These are phyloP conservation scores for Fraxinus americana DNA, from an alignment of 257 asterid genomes.

Conservation along the genomic window DNA sequence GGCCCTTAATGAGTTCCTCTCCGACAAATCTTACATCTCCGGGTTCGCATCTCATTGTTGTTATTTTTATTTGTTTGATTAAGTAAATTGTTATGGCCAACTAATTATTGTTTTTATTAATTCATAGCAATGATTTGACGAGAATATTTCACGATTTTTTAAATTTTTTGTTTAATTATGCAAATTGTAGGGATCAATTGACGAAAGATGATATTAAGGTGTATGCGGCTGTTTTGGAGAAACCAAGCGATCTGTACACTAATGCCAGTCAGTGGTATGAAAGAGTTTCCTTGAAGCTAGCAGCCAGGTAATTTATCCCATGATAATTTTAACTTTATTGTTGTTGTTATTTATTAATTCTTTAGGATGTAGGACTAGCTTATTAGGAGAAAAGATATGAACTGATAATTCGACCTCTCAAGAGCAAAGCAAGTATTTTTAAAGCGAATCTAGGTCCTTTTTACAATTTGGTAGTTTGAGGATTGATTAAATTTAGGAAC, in stretches of 20 bases:
- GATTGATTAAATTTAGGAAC: not conserved
- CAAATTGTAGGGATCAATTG: conserved; percentile 50
- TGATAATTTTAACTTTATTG: not conserved
- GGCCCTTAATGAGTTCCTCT: conserved; percentile 61
- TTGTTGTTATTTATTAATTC: not conserved
- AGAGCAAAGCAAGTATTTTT: not conserved
- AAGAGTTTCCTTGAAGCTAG: conserved; percentile 55
- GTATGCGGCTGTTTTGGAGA: conserved; percentile 52
- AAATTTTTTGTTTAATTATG: not conserved
- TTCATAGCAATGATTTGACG: not conserved
- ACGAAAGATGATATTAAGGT: conserved; percentile 83
- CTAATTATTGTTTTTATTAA: not conserved
- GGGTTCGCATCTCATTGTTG: conserved; percentile 41
- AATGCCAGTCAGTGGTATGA: conserved; percentile 82
- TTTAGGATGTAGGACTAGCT: not conserved
- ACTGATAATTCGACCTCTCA: not conserved
- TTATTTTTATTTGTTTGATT: not conserved
- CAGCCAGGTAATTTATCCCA: conserved; percentile 51
- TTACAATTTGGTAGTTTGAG: not conserved
- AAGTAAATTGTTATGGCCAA: not conserved
- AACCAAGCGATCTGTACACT: conserved; percentile 69
- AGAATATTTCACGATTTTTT: not conserved
- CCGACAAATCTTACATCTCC: conserved; percentile 76
- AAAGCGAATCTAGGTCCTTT: not conserved
- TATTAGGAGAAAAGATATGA: not conserved